Evolutionary conservation across 805 yeast species (phyloP).

Genomic region (Wickerhamomyces sydowiorum): DNA sequence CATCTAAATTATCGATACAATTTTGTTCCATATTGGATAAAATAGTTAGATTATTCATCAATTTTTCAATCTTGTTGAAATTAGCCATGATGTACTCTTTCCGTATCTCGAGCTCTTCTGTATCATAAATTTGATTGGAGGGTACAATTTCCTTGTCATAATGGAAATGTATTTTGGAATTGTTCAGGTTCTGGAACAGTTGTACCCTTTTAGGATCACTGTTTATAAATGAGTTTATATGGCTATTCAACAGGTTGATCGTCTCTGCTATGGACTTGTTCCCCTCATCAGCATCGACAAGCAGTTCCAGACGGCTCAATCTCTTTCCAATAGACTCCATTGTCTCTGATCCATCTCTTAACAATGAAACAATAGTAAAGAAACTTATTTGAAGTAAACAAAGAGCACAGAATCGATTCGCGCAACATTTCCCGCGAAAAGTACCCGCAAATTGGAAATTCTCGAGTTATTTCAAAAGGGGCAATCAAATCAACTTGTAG

Average conservation of each 20-base stretch:
- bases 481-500: no score
- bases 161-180: neutral
- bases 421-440: no score
- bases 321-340: neutral
- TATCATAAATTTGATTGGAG: neutral
- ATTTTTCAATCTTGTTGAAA: neutral
- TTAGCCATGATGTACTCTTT: neutral
- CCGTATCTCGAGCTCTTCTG: neutral
- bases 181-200: slow-evolving; percentile 1
- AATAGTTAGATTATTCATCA: neutral
- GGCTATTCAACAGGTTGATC: neutral
- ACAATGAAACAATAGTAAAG: no score
- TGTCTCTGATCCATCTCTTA: no score
- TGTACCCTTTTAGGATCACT: neutral
- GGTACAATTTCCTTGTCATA: neutral
- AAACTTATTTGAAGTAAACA: no score
- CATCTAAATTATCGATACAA: neutral
- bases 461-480: no score
- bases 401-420: no score
- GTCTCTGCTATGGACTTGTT: neutral
- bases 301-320: neutral
- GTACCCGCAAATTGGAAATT: no score
- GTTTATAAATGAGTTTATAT: neutral
- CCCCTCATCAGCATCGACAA: neutral
- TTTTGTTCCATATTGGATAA: neutral